Evolutionary conservation across 305 asterid genomes (phyloP).

Genomic region (Fraxinus floribunda): DNA sequence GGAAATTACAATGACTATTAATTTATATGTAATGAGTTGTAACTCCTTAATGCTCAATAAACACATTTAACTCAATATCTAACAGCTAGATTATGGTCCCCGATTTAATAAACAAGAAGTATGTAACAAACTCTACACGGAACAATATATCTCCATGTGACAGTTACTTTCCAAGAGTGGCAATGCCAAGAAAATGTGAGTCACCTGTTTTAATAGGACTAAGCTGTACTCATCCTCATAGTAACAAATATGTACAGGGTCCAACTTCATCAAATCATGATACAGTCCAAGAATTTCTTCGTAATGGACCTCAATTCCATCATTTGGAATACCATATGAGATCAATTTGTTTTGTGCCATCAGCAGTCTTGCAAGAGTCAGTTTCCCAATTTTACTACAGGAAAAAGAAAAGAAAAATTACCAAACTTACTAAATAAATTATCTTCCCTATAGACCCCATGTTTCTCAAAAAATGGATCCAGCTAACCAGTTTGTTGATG

Average conservation of each 20-base stretch:
- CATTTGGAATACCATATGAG: slow-evolving; percentile 37
- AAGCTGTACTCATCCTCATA: slow-evolving; percentile 74
- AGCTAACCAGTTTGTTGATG: slow-evolving; percentile 66
- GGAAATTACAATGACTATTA: not conserved
- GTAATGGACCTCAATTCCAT: slow-evolving; percentile 35
- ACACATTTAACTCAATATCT: not conserved
- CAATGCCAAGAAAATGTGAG: slow-evolving; percentile 11
- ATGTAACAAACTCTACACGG: slow-evolving; percentile 1
- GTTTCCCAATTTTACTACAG: slow-evolving; percentile 92
- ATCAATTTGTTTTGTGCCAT: slow-evolving; percentile 60
- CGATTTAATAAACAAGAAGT: slow-evolving; percentile 12
- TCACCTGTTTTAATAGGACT: slow-evolving; percentile 76
- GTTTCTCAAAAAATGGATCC: slow-evolving; percentile 20
- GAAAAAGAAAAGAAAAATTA: slow-evolving; percentile 23
- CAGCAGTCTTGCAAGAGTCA: slow-evolving; percentile 87
- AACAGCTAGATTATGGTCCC: not conserved
- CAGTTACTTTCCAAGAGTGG: slow-evolving; percentile 14
- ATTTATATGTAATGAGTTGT: not conserved
- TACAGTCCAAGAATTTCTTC: slow-evolving; percentile 75
- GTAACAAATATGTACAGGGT: slow-evolving; percentile 65
- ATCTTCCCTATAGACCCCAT: slow-evolving; percentile 16
- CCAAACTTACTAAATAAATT: slow-evolving; percentile 9
- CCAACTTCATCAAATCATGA: slow-evolving; percentile 68
- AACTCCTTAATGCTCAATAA: not conserved
- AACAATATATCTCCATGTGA: not conserved